phyloP scores from a whole-genome alignment of 257 asterid species.

The Solanum arcanum region DNA sequence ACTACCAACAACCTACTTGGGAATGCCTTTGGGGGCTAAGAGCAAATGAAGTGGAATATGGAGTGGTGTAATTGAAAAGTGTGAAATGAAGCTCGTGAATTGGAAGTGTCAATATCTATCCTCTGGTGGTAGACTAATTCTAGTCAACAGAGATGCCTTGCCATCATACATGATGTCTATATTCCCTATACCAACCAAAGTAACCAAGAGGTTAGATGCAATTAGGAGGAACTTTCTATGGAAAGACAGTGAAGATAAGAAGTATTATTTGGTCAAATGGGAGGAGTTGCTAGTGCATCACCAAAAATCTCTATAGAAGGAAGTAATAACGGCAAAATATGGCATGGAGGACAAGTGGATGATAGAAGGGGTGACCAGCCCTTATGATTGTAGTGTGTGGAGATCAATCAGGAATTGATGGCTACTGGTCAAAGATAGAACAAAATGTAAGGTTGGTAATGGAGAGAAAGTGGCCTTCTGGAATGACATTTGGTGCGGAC shows the following conservation, averaged over 20 bases:
- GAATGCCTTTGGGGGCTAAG: not conserved
- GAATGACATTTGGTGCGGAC: not conserved
- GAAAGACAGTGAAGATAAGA: not conserved
- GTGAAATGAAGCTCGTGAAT: not conserved
- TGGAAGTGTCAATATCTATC: not conserved
- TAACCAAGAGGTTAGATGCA: not conserved
- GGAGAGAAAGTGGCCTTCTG: not conserved
- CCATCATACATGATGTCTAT: not conserved
- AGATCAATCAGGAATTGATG: not conserved
- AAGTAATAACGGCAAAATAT: not conserved
- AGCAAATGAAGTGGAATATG: not conserved
- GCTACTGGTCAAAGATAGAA: not conserved
- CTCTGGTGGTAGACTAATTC: not conserved
- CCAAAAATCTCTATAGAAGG: not conserved
- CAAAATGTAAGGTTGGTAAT: not conserved
- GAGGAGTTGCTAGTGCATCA: not conserved
- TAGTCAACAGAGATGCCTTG: not conserved
- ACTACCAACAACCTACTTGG: not conserved
- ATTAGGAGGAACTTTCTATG: not conserved
- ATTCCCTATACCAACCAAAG: not conserved
- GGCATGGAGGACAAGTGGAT: not conserved
- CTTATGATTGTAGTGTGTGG: not conserved
- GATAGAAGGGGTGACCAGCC: not conserved
- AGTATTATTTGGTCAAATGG: too few species aligned
- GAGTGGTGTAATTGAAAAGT: not conserved